Evolutionary conservation across 805 yeast genomes (phyloP), one percentile per base, ranked within the genome.

Genomic region (Myxozyma sirexii): DNA sequence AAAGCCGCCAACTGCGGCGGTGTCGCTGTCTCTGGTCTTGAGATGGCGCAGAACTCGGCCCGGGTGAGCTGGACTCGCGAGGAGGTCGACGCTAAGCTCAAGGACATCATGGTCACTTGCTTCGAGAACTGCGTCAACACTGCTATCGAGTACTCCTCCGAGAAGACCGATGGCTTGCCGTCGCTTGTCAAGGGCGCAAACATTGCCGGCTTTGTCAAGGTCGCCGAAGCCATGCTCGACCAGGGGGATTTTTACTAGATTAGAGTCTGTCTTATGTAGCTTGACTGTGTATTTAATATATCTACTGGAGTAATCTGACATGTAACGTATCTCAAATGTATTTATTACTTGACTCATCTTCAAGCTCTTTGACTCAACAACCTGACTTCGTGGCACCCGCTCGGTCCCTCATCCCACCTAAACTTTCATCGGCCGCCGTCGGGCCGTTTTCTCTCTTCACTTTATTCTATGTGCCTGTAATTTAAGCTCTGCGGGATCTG

Each of bases 1-100:
- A 93, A 93, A 85, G 97, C 97, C 70, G 93, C 97, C 73, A 93
- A 93, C 86, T 88, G 96, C 81, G 99, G 98, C 81, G 99, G 99
- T 86, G 99, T 93, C 71, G 96, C 97, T 60, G 97, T 92, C 60
- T 90, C 97, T 61, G 98, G 97, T 74, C 84, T 93, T 69, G 99
- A 93, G 83, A 94, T 93, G 99, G 97, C 98, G 67, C 99, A 93
- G 82, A 94, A 93, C 89, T 90, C 97, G 60, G 96, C 88, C 76
- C 88, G 97, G 82, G 84, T 85, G 68, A 77, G 79, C 68, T 94
- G 98, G 97, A 83, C 96, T 66, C 71, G 85, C 62, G 97, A 91
- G 82, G 90, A 90, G 80, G 98, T 93, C 70, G 98, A 93, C 78
- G 75, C 77, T 65, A 91, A 89, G 79, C 85, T 93, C 75, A 90